These are phyloP conservation scores for Zelonia costaricensis DNA, from an alignment of 208 protist species.

Conservation along the genomic window DNA sequence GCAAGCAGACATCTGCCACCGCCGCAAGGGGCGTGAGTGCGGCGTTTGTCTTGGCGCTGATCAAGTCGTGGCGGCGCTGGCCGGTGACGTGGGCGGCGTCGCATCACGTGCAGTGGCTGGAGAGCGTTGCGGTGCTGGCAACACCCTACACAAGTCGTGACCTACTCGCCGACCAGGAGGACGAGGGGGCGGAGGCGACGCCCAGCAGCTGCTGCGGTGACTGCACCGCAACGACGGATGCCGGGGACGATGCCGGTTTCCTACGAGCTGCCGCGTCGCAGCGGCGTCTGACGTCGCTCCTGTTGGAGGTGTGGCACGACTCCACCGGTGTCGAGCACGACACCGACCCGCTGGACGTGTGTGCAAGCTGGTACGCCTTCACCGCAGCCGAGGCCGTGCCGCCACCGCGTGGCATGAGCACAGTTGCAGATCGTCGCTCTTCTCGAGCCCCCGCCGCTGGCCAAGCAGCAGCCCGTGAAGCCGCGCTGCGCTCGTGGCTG, in stretches of 20 bases:
- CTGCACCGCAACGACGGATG: too few species aligned
- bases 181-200: too few species aligned
- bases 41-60: slow-evolving; percentile 12
- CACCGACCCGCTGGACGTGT: slow-evolving; percentile 11
- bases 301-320: slow-evolving; percentile 19
- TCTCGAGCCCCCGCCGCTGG: too few species aligned
- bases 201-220: too few species aligned
- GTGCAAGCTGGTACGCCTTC: slow-evolving; percentile 22
- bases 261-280: too few species aligned
- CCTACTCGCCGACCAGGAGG: too few species aligned
- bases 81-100: neutral
- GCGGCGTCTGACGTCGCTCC: slow-evolving; percentile 2
- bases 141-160: too few species aligned
- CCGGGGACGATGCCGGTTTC: neutral
- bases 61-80: slow-evolving; percentile 27
- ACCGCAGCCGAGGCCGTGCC: neutral
- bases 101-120: neutral
- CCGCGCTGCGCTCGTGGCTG: too few species aligned
- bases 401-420: neutral
- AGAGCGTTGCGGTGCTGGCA: neutral
- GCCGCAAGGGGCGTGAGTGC: too few species aligned
- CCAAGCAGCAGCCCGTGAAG: too few species aligned
- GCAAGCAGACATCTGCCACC: neutral
- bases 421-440: too few species aligned
- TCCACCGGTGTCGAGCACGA: slow-evolving; percentile 3